Evolutionary conservation across 208 protist species (phyloP).

Genomic region (Polymyxa betae): DNA sequence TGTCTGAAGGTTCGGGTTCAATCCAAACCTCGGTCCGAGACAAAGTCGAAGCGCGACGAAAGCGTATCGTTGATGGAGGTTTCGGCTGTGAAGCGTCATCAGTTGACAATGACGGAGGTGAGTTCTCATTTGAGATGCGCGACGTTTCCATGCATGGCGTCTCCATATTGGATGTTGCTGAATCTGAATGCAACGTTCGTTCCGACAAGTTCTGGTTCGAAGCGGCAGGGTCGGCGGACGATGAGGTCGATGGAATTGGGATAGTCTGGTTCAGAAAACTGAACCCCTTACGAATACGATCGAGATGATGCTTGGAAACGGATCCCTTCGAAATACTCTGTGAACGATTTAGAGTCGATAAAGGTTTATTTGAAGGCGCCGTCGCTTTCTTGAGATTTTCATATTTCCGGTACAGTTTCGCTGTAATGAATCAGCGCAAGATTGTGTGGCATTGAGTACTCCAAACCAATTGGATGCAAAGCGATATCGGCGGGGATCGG

Average conservation of each 20-base stretch:
- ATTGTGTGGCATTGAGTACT: background rate
- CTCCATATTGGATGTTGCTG: background rate
- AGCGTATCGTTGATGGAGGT: background rate
- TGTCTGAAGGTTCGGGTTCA: too few relatives aligned
- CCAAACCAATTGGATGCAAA: background rate
- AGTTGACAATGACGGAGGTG: background rate
- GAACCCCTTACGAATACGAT: background rate
- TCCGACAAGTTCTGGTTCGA: background rate
- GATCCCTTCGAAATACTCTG: background rate
- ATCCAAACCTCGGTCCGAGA: too few relatives aligned
- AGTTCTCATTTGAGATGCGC: background rate
- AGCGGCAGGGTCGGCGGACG: background rate
- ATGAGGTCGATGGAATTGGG: background rate
- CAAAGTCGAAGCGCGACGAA: too few relatives aligned
- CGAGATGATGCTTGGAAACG: background rate
- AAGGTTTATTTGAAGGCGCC: background rate
- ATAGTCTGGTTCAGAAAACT: background rate
- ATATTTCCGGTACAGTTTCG: background rate
- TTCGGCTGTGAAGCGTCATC: background rate
- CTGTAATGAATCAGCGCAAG: background rate
- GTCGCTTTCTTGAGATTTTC: background rate
- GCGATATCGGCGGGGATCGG: background rate
- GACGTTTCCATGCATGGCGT: background rate
- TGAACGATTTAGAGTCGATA: too few relatives aligned
- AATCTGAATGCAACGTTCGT: background rate